Conservation (phyloP, 768 basidiomycete species). For the Mycena alexandri region DNA sequence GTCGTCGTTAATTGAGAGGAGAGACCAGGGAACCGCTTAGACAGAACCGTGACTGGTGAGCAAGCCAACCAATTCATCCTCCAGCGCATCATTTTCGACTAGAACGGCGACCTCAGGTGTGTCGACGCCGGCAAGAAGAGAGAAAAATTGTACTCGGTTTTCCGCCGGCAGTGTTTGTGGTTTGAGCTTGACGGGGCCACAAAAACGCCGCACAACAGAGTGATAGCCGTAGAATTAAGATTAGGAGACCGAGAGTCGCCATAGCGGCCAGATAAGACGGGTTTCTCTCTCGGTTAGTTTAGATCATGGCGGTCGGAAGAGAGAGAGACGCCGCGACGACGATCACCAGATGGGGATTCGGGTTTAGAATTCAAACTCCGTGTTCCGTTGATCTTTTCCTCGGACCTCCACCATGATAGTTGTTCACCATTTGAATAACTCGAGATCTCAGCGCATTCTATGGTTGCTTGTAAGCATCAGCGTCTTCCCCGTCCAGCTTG, state of each 20-base stretch:
- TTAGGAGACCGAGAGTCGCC: conserved; percentile 23
- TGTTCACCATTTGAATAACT: conserved; percentile 62
- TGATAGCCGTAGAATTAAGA: conserved; percentile 23
- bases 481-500: background rate
- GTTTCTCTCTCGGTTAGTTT: conserved; percentile 2
- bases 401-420: conserved; percentile 31
- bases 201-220: conserved; percentile 30
- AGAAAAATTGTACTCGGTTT: conserved; percentile 22
- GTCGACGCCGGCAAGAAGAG: conserved; percentile 5
- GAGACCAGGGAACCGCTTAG: conserved; percentile 9
- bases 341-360: conserved; percentile 9
- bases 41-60: conserved; percentile 33
- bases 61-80: conserved; percentile 28
- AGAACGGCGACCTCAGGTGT: conserved; percentile 8
- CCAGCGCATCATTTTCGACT: conserved; percentile 4
- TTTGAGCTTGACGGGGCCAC: conserved; percentile 18
- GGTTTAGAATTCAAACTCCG: background rate
- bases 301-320: conserved; percentile 26
- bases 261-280: conserved; percentile 13
- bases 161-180: conserved; percentile 1
- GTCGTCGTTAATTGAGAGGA: conserved; percentile 42
- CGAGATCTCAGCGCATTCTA: conserved; percentile 63
- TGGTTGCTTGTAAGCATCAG: conserved; percentile 54
- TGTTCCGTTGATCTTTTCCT: background rate
- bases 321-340: conserved; percentile 22